Evolutionary conservation across 192 early-diverging fungal species (phyloP).

Genomic region (Obelidium mucronatum): DNA sequence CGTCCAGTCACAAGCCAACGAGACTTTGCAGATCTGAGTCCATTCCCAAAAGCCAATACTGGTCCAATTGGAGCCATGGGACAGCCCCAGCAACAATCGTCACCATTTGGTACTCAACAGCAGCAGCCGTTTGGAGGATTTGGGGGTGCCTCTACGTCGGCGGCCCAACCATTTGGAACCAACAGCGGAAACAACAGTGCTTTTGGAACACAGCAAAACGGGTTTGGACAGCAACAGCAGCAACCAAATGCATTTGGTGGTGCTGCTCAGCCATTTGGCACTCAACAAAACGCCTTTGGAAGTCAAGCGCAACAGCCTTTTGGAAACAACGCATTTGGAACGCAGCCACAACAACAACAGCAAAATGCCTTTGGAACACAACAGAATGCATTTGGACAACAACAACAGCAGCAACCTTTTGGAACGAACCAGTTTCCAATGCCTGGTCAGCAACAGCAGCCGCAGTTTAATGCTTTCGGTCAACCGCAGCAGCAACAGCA

Average conservation of each 20-base stretch:
- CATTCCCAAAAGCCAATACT: neutral
- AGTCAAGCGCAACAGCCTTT: conserved; percentile 33
- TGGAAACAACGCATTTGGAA: conserved; percentile 22
- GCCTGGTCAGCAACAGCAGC: conserved; percentile 23
- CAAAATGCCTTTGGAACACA: conserved; percentile 10
- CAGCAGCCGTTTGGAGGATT: neutral
- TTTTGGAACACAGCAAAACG: neutral
- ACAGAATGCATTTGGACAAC: conserved; percentile 3
- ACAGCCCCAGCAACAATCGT: neutral
- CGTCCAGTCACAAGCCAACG: neutral
- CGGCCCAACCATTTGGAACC: neutral
- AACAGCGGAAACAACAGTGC: neutral
- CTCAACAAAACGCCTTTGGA: conserved; percentile 21
- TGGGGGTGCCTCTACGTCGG: neutral
- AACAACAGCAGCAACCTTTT: conserved; percentile 33
- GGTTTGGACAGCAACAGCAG: conserved; percentile 17
- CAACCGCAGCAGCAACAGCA: conserved; percentile 14
- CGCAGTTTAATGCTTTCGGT: conserved; percentile 27
- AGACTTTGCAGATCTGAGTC: neutral
- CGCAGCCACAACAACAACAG: neutral
- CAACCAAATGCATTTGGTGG: neutral
- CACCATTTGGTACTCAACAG: conserved; percentile 16
- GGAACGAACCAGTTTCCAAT: neutral
- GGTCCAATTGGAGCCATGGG: conserved; percentile 4
- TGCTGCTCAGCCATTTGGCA: conserved; percentile 5